These are phyloP conservation scores for Sporothrix humicola DNA, from an alignment of 2,329 filamentous ascomycete genomes.

Conservation along the genomic window DNA sequence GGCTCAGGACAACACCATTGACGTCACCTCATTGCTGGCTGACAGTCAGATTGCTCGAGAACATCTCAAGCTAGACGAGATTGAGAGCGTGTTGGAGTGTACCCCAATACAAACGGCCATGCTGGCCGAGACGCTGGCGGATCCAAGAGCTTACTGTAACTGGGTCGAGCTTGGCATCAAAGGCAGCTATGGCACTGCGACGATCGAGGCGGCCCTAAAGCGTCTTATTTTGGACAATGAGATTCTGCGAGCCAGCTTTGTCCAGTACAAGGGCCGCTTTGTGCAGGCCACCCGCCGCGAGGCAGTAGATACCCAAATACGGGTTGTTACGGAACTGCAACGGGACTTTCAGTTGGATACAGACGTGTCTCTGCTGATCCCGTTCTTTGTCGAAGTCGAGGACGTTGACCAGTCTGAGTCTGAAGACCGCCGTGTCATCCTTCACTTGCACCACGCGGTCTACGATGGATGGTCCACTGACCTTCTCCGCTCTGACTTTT, in stretches of 20 bases:
- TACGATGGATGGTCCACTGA: constrained; percentile 97
- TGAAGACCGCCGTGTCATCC: constrained; percentile 45
- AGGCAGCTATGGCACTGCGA: constrained; percentile 42
- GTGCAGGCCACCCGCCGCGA: constrained; percentile 68
- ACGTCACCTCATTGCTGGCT: background rate
- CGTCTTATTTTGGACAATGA: constrained; percentile 62
- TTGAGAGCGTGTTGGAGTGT: constrained; percentile 54
- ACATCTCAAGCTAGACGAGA: background rate
- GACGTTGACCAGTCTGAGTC: constrained; percentile 19
- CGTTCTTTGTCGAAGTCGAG: constrained; percentile 66
- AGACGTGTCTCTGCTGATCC: constrained; percentile 55
- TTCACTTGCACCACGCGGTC: constrained; percentile 78
- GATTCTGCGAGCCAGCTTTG: constrained; percentile 76
- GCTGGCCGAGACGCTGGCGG: constrained; percentile 72
- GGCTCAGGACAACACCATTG: background rate
- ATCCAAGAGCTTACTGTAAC: constrained; percentile 74
- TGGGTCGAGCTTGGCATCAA: constrained; percentile 70
- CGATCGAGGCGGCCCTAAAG: constrained; percentile 57
- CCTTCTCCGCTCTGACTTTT: constrained; percentile 71
- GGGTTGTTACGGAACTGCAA: constrained; percentile 46
- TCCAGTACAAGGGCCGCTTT: constrained; percentile 59
- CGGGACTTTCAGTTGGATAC: constrained; percentile 50
- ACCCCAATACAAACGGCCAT: constrained; percentile 79
- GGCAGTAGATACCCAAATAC: constrained; percentile 53
- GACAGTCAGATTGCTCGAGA: constrained; percentile 36